phyloP scores from a whole-genome alignment of 768 basidiomycete species.

The Leucosporidium scottii region DNA sequence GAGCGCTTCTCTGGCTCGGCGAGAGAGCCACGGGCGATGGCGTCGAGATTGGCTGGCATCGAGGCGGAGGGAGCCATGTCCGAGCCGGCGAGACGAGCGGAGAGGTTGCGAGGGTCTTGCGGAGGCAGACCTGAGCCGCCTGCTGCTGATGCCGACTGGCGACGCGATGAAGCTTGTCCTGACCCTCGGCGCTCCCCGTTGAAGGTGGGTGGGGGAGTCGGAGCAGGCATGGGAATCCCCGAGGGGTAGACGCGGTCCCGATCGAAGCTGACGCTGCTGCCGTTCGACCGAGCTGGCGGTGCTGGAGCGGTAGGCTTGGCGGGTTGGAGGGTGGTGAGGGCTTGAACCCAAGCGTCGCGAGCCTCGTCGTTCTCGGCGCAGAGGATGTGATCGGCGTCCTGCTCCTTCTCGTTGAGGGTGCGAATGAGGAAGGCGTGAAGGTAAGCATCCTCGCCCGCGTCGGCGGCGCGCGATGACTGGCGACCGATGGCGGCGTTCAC shows the following conservation, averaged over 20 bases:
- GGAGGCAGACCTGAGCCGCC: neutral
- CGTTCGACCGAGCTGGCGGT: neutral
- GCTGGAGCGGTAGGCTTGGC: neutral
- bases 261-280: conserved; percentile 1
- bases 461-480: conserved; percentile 52
- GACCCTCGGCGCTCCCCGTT: too few relatives aligned
- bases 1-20: neutral
- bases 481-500: conserved; percentile 94
- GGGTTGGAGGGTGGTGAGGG: conserved; percentile 47
- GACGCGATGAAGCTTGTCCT: too few relatives aligned
- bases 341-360: conserved; percentile 89
- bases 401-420: conserved; percentile 53
- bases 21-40: conserved; percentile 24
- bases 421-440: conserved; percentile 96
- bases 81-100: conserved; percentile 9
- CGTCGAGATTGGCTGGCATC: conserved; percentile 49
- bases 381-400: conserved; percentile 73
- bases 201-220: too few relatives aligned
- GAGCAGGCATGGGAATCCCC: too few relatives aligned
- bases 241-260: neutral
- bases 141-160: too few relatives aligned
- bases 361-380: conserved; percentile 94
- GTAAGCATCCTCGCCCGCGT: conserved; percentile 76
- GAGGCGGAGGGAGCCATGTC: conserved; percentile 56
- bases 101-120: conserved; percentile 18